Base-by-base conservation (phyloP, 345 rosid genomes). In the Populus deltoides region DNA sequence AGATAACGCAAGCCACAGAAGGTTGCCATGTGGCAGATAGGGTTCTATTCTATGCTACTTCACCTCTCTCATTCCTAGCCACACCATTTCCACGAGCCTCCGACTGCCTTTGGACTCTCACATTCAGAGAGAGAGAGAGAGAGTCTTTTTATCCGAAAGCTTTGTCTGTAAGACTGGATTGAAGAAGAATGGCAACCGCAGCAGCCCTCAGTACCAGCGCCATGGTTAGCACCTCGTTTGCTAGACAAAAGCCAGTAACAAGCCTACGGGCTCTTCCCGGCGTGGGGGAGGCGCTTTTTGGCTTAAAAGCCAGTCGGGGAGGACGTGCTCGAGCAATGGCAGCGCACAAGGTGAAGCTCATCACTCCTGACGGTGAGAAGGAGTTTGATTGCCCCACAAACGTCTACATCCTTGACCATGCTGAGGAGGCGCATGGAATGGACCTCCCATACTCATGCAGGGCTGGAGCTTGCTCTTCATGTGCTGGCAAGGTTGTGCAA, bases 361-460 rank as follows among this genome's bases (percentile, higher is more conserved):
- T 91, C 11, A 96, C 97, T 0, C 99, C 99, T 0, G 94, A 81
- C 0, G 99, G 98, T 5, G 80, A 80, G 68, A 25, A 66, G 39
- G 93, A 82, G 68, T 20, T 93, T 18, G 84, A 86, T 0, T 88
- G 90, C 84, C 92, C 89, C 3, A 91, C 85, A 11, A 94, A 90
- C 70, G 66, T n/a, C 0, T 93, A 91, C 84, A 85, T 93, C 71
- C 88, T 96, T 1, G 99, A 96, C 86, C 76, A 84, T 0, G 94
- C 94, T 0, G 99, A 96, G 81, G 98, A 91, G 51, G 63, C 63
- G 4, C 7, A 11, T 1, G 99, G 97, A 2, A 39, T 93, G 10
- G 99, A 93, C 78, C 79, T 93, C 68, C 99, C 99, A 3, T 95
- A 91, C 94, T 95, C 98, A 0, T 95, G 99, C 90, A 85, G 99